These are phyloP conservation scores for Macadamia tetraphylla DNA, from an alignment of 164 flowering plant genomes.

Conservation along the genomic window DNA sequence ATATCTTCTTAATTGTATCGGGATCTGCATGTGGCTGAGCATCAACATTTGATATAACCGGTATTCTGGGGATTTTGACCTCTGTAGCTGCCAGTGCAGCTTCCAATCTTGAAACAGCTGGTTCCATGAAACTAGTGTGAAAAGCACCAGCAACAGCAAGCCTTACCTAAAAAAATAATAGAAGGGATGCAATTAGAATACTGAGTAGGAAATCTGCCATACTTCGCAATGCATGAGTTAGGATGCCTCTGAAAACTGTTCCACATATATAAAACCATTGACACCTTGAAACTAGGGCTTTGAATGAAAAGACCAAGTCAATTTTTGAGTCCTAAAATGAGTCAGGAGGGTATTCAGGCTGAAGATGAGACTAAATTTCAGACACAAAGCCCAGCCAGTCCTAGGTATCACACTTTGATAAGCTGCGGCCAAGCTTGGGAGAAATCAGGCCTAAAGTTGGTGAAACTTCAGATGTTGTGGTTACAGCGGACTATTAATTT, in stretches of 20 bases:
- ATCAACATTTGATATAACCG: slow-evolving; percentile 97
- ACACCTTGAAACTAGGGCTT: neutral
- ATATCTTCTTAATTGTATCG: slow-evolving; percentile 72
- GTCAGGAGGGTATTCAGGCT: too few relatives aligned
- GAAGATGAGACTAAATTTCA: too few relatives aligned
- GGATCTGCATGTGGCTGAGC: slow-evolving; percentile 96
- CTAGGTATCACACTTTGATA: too few relatives aligned
- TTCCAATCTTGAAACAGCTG: slow-evolving; percentile 93
- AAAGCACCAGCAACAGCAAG: slow-evolving; percentile 99
- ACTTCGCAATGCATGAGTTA: neutral
- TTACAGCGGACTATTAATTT: too few relatives aligned
- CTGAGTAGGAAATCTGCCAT: neutral
- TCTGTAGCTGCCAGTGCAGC: slow-evolving; percentile 83
- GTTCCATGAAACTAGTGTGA: slow-evolving; percentile 95
- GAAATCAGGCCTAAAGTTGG: too few relatives aligned
- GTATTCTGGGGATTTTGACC: slow-evolving; percentile 80
- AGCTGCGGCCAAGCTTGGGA: too few relatives aligned
- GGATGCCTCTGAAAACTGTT: neutral
- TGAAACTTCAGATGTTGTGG: too few relatives aligned
- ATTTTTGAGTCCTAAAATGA: too few relatives aligned
- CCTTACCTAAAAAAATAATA: slow-evolving; percentile 55
- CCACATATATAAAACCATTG: neutral
- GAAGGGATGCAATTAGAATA: neutral
- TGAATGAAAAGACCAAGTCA: too few relatives aligned
- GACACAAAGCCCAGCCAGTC: too few relatives aligned